Evolutionary conservation across 2,329 filamentous ascomycete species (phyloP).

Genomic region (Simplicillium aogashimaense): DNA sequence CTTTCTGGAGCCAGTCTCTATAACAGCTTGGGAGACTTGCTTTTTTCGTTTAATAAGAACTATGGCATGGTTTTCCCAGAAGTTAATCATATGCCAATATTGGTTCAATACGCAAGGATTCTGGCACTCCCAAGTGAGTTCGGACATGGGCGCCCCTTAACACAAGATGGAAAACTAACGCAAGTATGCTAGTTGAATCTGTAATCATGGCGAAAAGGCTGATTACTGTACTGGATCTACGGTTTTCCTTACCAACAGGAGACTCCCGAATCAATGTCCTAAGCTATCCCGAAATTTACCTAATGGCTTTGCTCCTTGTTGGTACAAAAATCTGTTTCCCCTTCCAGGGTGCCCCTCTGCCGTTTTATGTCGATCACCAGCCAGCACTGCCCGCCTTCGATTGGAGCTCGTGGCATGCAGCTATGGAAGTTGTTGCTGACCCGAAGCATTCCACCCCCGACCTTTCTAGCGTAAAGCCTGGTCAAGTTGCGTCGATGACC

Average conservation of each 20-base stretch:
- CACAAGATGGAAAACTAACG: neutral
- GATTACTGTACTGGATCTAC: slow-evolving; percentile 11
- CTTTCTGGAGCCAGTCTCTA: slow-evolving; percentile 53
- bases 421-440: slow-evolving; percentile 22
- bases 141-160: too few species aligned
- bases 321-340: slow-evolving; percentile 74
- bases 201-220: slow-evolving; percentile 30
- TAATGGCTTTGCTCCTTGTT: slow-evolving; percentile 63
- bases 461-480: slow-evolving; percentile 46
- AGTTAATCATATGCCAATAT: slow-evolving; percentile 58
- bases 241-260: too few species aligned
- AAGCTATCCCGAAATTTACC: slow-evolving; percentile 60
- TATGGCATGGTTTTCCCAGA: slow-evolving; percentile 64
- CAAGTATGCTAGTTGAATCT: slow-evolving; percentile 41
- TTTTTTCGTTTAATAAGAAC: slow-evolving; percentile 53
- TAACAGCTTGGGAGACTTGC: slow-evolving; percentile 48
- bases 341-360: slow-evolving; percentile 42
- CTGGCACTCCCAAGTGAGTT: slow-evolving; percentile 63
- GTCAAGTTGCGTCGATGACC: slow-evolving; percentile 53
- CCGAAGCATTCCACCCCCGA: slow-evolving; percentile 12
- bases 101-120: slow-evolving; percentile 60
- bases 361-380: neutral
- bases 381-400: slow-evolving; percentile 35
- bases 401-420: slow-evolving; percentile 60
- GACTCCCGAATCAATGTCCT: too few species aligned